These are phyloP conservation scores for Penicillium sp. DNA, from an alignment of 2,329 filamentous ascomycete species.

Conservation along the genomic window DNA sequence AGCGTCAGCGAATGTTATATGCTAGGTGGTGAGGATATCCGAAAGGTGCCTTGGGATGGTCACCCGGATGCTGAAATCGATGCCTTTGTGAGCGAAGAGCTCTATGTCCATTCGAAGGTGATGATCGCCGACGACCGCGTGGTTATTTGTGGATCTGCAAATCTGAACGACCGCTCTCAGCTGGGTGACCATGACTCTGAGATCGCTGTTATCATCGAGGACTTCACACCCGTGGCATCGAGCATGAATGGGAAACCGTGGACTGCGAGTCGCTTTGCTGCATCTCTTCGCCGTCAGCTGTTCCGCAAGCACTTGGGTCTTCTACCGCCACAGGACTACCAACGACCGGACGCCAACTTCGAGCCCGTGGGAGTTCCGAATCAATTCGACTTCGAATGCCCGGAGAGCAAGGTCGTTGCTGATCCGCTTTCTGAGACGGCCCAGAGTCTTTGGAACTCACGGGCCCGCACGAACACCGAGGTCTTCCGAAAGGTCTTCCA, in stretches of 20 bases:
- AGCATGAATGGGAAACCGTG: slow-evolving; percentile 76
- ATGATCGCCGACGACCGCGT: slow-evolving; percentile 83
- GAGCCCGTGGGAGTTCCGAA: slow-evolving; percentile 57
- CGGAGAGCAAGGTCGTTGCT: slow-evolving; percentile 50
- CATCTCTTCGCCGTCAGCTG: slow-evolving; percentile 73
- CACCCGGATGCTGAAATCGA: slow-evolving; percentile 55
- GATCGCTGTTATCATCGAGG: slow-evolving; percentile 83
- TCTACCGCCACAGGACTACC: slow-evolving; percentile 66
- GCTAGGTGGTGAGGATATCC: slow-evolving; percentile 68
- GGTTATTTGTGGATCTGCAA: slow-evolving; percentile 81
- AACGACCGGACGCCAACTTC: slow-evolving; percentile 56
- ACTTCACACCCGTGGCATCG: slow-evolving; percentile 66
- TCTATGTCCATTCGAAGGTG: slow-evolving; percentile 57
- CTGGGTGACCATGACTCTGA: slow-evolving; percentile 87
- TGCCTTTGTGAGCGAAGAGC: slow-evolving; percentile 60
- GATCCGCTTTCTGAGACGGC: slow-evolving; percentile 58
- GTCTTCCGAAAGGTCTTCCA: slow-evolving; percentile 61
- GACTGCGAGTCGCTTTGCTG: slow-evolving; percentile 74
- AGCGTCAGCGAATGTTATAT: slow-evolving; percentile 78
- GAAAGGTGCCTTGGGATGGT: slow-evolving; percentile 58
- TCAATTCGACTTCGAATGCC: slow-evolving; percentile 51
- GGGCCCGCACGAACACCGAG: slow-evolving; percentile 57
- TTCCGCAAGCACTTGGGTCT: slow-evolving; percentile 91
- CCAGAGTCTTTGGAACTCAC: slow-evolving; percentile 55
- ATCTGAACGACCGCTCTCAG: slow-evolving; percentile 88